Conservation (phyloP, 768 basidiomycete species). For the Chalciporus piperatus region DNA sequence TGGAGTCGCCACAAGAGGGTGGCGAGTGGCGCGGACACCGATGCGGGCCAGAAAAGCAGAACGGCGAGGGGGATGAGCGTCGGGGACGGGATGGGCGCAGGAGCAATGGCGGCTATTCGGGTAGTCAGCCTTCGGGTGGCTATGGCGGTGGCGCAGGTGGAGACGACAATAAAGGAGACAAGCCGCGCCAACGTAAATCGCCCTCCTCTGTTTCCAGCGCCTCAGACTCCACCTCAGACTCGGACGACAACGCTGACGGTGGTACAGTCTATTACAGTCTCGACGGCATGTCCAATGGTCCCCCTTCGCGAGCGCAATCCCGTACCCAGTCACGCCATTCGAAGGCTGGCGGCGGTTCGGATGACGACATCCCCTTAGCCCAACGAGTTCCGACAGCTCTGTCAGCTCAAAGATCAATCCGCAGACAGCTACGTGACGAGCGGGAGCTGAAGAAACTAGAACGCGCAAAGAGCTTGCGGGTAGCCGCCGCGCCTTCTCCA, state of each 20-base stretch:
- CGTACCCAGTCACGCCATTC: conserved; percentile 20
- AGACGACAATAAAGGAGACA: conserved; percentile 37
- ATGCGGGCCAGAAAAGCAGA: conserved; percentile 12
- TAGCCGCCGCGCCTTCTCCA: conserved; percentile 17
- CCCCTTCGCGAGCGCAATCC: conserved; percentile 21
- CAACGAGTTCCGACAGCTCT: conserved; percentile 80
- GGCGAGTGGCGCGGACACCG: conserved; percentile 21
- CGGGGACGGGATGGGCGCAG: conserved; percentile 8
- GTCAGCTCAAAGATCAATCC: conserved; percentile 77
- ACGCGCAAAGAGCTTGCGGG: conserved; percentile 33
- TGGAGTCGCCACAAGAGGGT: conserved; percentile 12
- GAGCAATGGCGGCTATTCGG: conserved; percentile 16
- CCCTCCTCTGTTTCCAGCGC: conserved; percentile 34
- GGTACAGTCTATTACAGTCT: conserved; percentile 43
- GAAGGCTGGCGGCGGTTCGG: conserved; percentile 36
- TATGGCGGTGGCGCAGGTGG: conserved; percentile 37
- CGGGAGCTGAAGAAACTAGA: conserved; percentile 54
- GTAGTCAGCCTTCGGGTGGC: conserved; percentile 18
- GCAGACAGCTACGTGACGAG: conserved; percentile 68
- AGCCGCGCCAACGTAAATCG: conserved; percentile 27
- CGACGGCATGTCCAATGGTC: conserved; percentile 34
- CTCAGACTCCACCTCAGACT: conserved; percentile 35
- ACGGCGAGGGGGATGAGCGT: conserved; percentile 9
- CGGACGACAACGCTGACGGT: conserved; percentile 45
- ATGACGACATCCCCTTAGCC: conserved; percentile 85